Conservation (phyloP, 768 basidiomycete genomes). For the Psilocybe cubensis region DNA sequence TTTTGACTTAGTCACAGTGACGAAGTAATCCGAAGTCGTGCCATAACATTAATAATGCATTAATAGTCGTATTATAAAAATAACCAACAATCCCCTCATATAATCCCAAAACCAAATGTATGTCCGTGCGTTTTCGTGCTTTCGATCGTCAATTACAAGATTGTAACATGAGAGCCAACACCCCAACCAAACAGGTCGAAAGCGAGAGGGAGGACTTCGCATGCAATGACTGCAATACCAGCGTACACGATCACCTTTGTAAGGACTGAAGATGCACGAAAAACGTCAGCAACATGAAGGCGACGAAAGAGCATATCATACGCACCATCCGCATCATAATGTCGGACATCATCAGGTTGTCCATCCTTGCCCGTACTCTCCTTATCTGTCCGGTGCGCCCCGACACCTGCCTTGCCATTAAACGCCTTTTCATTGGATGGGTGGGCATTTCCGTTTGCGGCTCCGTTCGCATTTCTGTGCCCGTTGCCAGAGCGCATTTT, state of each 20-base stretch:
- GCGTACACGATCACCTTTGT: slow-evolving; percentile 91
- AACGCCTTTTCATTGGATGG: slow-evolving; percentile 18
- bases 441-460: not conserved
- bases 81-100: not conserved
- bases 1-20: no score
- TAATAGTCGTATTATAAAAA: not conserved
- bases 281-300: not conserved
- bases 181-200: slow-evolving; percentile 78
- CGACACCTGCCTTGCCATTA: slow-evolving; percentile 20
- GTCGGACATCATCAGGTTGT: slow-evolving; percentile 47
- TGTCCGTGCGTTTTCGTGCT: not conserved
- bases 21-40: no score
- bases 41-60: not conserved
- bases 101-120: not conserved
- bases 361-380: slow-evolving; percentile 37
- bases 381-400: slow-evolving; percentile 28
- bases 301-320: slow-evolving; percentile 12
- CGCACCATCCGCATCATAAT: slow-evolving; percentile 88
- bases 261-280: slow-evolving; percentile 52
- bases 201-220: slow-evolving; percentile 63
- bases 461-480: slow-evolving; percentile 16
- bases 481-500: slow-evolving; percentile 52
- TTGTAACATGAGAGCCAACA: slow-evolving; percentile 33
- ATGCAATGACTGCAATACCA: slow-evolving; percentile 77
- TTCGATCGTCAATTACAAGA: not conserved